Evolutionary conservation across 1,139 yeast species (phyloP), one percentile per base, ranked within the genome.

Genomic region (Pneumocystis sp.): DNA sequence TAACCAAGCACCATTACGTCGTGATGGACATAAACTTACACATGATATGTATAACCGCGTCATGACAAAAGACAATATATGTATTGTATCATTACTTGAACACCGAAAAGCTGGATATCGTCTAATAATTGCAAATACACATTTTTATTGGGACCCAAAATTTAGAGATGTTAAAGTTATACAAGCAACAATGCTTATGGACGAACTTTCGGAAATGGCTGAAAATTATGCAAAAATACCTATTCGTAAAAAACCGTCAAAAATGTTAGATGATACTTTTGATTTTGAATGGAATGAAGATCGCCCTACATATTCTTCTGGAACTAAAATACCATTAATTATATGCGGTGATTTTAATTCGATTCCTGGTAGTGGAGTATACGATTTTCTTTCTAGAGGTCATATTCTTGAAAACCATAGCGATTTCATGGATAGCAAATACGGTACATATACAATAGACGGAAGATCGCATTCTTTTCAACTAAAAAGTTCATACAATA

Each of bases 61-160:
- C 72, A 89, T 91, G 89, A 89, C 89, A 75, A 90, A 91, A 76
- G 98, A 95, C 76, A 90, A 95, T 72, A 84, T 93, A 71, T 97
- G 97, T 10, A 79, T 89, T 67, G 83, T 89, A 65, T 79, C 87
- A n/a, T 83, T 85, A 67, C 82, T 95, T 70, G 91, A 88, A 72
- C 95, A 88, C 73, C 76, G 79, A 59, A 81, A 81, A 65, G 82
- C 91, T 12, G 91, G 91, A 12, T 89, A 86, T 73, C 81, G 82
- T 69, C 77, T 93, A 63, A 80, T 89, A 70, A 80, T 89, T 61
- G 90, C 87, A 2, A 93, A 91, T 72, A 91, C 98, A 0, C 99
- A 95, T 80, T 83, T 93, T 75, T 97, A 91, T 75, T 95, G 98
- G 97, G 97, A 93, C 77, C 98, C 98, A 10, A 90, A 89, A 63